Evolutionary conservation across 169 alveolate species (phyloP).

Genomic region (Plasmodium adleri): DNA sequence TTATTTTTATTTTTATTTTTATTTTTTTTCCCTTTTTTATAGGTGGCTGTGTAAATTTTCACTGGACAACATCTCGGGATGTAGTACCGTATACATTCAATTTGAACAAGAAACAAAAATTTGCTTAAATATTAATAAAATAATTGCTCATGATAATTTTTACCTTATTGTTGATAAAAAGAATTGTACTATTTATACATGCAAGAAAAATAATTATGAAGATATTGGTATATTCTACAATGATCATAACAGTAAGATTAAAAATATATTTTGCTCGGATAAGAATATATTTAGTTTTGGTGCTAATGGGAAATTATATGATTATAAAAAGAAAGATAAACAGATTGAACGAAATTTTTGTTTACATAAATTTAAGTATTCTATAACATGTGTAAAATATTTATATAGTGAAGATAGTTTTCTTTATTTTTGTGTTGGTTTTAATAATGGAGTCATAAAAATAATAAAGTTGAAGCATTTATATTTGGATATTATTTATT

Average conservation of each 20-base stretch:
- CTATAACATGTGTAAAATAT: constrained; percentile 35
- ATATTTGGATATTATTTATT: constrained; percentile 36
- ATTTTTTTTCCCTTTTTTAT: background rate
- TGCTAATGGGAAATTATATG: constrained; percentile 31
- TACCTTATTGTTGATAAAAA: constrained; percentile 29
- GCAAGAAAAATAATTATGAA: constrained; percentile 37
- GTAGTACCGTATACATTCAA: background rate
- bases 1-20: no score
- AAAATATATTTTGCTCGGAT: constrained; percentile 29
- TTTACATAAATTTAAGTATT: constrained; percentile 30
- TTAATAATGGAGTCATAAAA: constrained; percentile 53
- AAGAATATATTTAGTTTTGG: constrained; percentile 49
- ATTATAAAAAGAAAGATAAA: constrained; percentile 39
- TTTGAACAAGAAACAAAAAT: constrained; percentile 23
- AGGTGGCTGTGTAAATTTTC: constrained; percentile 50
- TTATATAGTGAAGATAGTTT: constrained; percentile 28
- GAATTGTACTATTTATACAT: constrained; percentile 35
- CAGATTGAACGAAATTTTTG: constrained; percentile 36
- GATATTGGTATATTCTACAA: constrained; percentile 53
- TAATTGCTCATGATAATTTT: constrained; percentile 24
- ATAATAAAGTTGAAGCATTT: constrained; percentile 39
- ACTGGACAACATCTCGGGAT: background rate
- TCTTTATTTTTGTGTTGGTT: constrained; percentile 58
- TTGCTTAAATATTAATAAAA: constrained; percentile 27
- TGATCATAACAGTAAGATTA: constrained; percentile 50